Evolutionary conservation across 768 basidiomycete species (phyloP).

Genomic region (Cyathus striatus): DNA sequence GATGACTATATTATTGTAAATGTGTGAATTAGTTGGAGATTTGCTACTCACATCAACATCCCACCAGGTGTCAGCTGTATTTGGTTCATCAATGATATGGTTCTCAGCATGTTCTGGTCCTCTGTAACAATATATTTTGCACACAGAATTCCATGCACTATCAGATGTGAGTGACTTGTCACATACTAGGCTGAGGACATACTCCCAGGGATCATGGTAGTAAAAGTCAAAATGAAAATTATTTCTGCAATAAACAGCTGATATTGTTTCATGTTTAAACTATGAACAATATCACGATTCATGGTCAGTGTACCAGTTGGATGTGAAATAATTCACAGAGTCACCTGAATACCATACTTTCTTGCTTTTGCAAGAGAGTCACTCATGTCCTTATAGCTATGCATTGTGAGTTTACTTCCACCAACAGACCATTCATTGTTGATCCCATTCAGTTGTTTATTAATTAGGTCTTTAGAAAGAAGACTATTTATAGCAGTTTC

Average conservation of each 20-base stretch:
- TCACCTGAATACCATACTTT: conserved; percentile 12
- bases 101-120: conserved; percentile 10
- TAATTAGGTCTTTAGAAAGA: conserved; percentile 9
- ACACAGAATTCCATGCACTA: conserved; percentile 13
- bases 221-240: conserved; percentile 13
- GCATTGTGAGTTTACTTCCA: conserved; percentile 14
- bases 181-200: conserved; percentile 12
- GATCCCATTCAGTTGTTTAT: conserved; percentile 12
- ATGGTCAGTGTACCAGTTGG: neutral
- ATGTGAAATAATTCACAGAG: neutral
- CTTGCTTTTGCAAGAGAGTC: conserved; percentile 12
- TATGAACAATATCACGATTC: too few relatives aligned
- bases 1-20: conserved; percentile 6
- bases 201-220: conserved; percentile 24
- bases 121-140: conserved; percentile 15
- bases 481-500: conserved; percentile 13
- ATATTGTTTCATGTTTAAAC: conserved; percentile 12
- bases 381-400: conserved; percentile 14
- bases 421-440: conserved; percentile 9
- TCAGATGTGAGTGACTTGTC: conserved; percentile 13
- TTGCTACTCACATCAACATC: conserved; percentile 14
- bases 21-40: neutral
- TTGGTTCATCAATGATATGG: conserved; percentile 18
- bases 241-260: conserved; percentile 10
- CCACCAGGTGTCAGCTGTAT: conserved; percentile 23